Evolutionary conservation across 495 filamentous ascomycete species (phyloP).

Genomic region (Penicillium herquei): DNA sequence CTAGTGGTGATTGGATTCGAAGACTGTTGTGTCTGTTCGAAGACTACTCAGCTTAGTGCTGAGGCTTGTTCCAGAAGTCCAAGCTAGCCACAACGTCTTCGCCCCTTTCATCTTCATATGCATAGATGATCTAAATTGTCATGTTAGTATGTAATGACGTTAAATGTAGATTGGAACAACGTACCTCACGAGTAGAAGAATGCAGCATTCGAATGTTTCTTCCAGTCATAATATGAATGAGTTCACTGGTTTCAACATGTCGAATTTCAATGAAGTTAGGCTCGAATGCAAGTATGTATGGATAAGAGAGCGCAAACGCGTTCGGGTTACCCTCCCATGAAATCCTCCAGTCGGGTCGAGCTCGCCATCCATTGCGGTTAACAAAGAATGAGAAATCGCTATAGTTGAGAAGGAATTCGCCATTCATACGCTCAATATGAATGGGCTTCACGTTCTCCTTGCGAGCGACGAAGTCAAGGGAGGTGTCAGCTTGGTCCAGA

Average conservation of each 20-base stretch:
- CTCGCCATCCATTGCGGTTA: slow-evolving; percentile 96
- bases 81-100: slow-evolving; percentile 92
- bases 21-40: neutral
- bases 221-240: slow-evolving; percentile 91
- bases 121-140: slow-evolving; percentile 74
- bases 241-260: slow-evolving; percentile 83
- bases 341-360: slow-evolving; percentile 92
- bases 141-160: slow-evolving; percentile 11
- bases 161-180: slow-evolving; percentile 17
- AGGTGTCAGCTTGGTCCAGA: slow-evolving; percentile 97
- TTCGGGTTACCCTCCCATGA: slow-evolving; percentile 94
- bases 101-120: slow-evolving; percentile 91
- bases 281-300: slow-evolving; percentile 97
- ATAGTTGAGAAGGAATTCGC: slow-evolving; percentile 97
- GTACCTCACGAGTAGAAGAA: slow-evolving; percentile 91
- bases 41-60: slow-evolving; percentile 11
- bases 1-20: neutral
- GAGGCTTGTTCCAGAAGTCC: slow-evolving; percentile 85
- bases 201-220: slow-evolving; percentile 97
- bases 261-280: slow-evolving; percentile 98
- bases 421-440: slow-evolving; percentile 92
- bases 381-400: slow-evolving; percentile 99
- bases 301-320: slow-evolving; percentile 87
- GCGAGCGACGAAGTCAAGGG: slow-evolving; percentile 90
- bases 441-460: slow-evolving; percentile 95